Conservation (phyloP, 345 rosid species). For the Tarenaya hassleriana region DNA sequence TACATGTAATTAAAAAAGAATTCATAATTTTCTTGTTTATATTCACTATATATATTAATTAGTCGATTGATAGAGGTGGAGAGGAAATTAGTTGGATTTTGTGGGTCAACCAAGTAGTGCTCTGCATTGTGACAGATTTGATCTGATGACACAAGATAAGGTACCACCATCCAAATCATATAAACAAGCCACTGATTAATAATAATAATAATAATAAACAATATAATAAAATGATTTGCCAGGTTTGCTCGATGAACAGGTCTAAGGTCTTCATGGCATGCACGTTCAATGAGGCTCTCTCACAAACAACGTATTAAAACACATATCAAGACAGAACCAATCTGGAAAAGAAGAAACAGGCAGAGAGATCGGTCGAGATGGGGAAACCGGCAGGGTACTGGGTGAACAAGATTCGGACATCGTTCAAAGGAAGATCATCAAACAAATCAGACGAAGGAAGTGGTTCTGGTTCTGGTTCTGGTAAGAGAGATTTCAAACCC, state of each 20-base stretch:
- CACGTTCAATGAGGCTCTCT: conserved; percentile 31
- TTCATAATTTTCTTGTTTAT: too few relatives aligned
- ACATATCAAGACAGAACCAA: conserved; percentile 4
- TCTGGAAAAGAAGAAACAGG: not conserved
- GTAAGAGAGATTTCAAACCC: not conserved
- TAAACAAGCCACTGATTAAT: conserved; percentile 5
- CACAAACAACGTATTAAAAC: conserved; percentile 28
- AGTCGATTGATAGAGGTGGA: too few relatives aligned
- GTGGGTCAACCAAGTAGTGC: conserved; percentile 25
- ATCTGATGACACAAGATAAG: too few relatives aligned
- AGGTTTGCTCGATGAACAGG: conserved; percentile 18
- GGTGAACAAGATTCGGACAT: conserved; percentile 33
- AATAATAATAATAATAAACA: not conserved
- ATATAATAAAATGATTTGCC: not conserved
- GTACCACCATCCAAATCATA: not conserved
- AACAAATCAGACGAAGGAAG: conserved; percentile 38
- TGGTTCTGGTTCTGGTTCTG: conserved; percentile 26
- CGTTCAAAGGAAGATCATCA: conserved; percentile 36
- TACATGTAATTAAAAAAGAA: too few relatives aligned
- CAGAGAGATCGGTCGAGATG: conserved; percentile 11
- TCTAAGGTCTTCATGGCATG: conserved; percentile 28
- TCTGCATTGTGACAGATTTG: conserved; percentile 25
- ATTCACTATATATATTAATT: too few relatives aligned
- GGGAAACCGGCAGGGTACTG: conserved; percentile 37
- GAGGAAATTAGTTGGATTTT: conserved; percentile 8